A percentile compares a stretch with the other conserved stretches of the same genome.
These are phyloP conservation scores for Alloascoidea africana DNA, from an alignment of 805 yeast genomes.

Conservation along the genomic window DNA sequence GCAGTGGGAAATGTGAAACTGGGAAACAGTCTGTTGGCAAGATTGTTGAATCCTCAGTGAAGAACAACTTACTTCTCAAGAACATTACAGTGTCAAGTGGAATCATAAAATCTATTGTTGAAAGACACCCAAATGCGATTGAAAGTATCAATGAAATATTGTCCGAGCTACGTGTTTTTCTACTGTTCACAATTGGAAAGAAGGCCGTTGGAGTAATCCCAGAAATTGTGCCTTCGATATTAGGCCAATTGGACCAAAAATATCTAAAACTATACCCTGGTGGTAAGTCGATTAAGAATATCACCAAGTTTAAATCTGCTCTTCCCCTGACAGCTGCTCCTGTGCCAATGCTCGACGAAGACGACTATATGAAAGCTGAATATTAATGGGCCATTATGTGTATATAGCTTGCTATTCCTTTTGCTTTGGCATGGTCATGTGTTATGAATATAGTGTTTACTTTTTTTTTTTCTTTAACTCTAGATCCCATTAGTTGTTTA, in stretches of 20 bases:
- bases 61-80: conserved; percentile 1
- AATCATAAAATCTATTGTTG: background rate
- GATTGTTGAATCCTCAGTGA: conserved; percentile 14
- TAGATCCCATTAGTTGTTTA: too few species aligned
- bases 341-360: conserved; percentile 24
- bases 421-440: too few species aligned
- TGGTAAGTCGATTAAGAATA: conserved; percentile 20
- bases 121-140: background rate
- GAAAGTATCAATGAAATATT: background rate
- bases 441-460: background rate
- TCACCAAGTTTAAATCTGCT: conserved; percentile 40
- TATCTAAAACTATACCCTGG: conserved; percentile 29
- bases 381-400: background rate
- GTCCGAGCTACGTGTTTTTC: background rate
- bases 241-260: conserved; percentile 4
- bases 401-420: too few species aligned
- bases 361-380: background rate
- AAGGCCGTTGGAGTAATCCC: background rate
- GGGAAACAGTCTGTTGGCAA: conserved; percentile 12
- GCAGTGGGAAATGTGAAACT: conserved; percentile 29
- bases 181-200: background rate
- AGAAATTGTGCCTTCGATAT: background rate
- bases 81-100: background rate
- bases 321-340: conserved; percentile 46
- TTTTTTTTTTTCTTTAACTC: background rate